Base-by-base conservation (phyloP, 208 protist species). In the Porcisia hertigi region DNA sequence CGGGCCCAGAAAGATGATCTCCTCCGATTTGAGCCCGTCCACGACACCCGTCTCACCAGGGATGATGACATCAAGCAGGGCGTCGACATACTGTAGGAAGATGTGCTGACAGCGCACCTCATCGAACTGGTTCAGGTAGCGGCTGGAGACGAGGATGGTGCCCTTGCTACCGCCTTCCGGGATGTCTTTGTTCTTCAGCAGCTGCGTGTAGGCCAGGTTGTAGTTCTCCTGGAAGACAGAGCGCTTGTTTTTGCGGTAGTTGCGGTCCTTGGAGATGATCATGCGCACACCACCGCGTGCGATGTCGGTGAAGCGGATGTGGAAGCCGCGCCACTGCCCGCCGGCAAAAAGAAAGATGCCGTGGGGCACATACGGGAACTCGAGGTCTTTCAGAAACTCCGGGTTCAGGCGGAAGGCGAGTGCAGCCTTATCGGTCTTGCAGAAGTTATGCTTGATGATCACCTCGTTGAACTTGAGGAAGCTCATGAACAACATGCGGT, bases 171-270 rank as follows among this genome's bases (percentile, higher is more conserved):
- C 98, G 76, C 95, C 96, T 82, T 99, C 98, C 39, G 98, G 97
- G 71, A 99, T 99, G 82, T 99, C 98, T 87, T 99, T 99, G 85
- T 99, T 99, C 88, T 99, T 98, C 39, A 93, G 87, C 75, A 98
- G 86, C 88, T 99, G 97, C 16, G 98, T 99, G 73, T 86, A 80
- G 59, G 98, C 98, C 34, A 99, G 95, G 86, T 98, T 98, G 94
- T 99, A 99, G 86, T 98, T 98, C 79, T 99, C 98, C 83, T 98
- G 95, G 79, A 99, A 99, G 52, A 99, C 86, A 41, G 87, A 87
- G 65, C 82, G 81, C 60, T 95, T 93, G 84, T 98, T 99, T 69
- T 89, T 89, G 75, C 82, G 79, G 89, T 98, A 98, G 54, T 79
- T 84, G 71, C 87, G 88, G 25, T 83, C 76, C 85, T 98, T 97